phyloP scores from a whole-genome alignment of 805 yeast species.

The Wickerhamomyces strasburgensis region DNA sequence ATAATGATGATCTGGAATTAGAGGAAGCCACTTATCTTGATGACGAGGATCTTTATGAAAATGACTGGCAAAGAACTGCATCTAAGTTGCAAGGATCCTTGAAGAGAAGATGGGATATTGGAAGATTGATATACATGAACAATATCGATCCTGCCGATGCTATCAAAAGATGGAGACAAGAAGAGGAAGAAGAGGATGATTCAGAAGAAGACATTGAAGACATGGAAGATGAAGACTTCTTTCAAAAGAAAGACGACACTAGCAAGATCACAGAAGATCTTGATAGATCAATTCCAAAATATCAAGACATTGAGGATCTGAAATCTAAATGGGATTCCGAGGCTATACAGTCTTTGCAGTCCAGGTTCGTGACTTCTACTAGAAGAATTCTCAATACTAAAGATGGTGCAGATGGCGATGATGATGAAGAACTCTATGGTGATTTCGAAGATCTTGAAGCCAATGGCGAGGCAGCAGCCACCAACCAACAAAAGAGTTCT shows the following conservation, averaged over 20 bases:
- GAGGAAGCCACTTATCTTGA: constrained; percentile 52
- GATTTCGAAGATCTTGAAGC: constrained; percentile 52
- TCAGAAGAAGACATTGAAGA: constrained; percentile 35
- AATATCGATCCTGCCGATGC: constrained; percentile 72
- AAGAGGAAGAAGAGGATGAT: constrained; percentile 39
- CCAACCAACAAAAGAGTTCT: constrained; percentile 25
- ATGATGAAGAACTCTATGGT: constrained; percentile 48
- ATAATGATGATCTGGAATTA: constrained; percentile 31
- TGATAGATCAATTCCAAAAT: constrained; percentile 35
- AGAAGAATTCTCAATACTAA: constrained; percentile 32
- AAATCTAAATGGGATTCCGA: constrained; percentile 42
- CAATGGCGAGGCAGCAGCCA: constrained; percentile 18
- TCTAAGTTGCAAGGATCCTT: constrained; percentile 50
- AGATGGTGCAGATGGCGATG: constrained; percentile 32
- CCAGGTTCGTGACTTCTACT: constrained; percentile 52
- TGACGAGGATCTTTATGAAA: constrained; percentile 28
- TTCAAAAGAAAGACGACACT: constrained; percentile 43
- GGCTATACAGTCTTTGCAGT: constrained; percentile 37
- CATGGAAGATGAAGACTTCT: constrained; percentile 49
- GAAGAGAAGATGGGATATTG: constrained; percentile 68
- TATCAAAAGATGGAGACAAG: constrained; percentile 63
- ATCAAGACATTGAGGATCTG: constrained; percentile 38
- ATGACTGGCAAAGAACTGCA: constrained; percentile 46
- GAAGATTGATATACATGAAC: constrained; percentile 73
- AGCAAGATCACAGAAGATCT: constrained; percentile 27